Conservation (phyloP, 768 basidiomycete genomes). For the Lentinus brumalis region DNA sequence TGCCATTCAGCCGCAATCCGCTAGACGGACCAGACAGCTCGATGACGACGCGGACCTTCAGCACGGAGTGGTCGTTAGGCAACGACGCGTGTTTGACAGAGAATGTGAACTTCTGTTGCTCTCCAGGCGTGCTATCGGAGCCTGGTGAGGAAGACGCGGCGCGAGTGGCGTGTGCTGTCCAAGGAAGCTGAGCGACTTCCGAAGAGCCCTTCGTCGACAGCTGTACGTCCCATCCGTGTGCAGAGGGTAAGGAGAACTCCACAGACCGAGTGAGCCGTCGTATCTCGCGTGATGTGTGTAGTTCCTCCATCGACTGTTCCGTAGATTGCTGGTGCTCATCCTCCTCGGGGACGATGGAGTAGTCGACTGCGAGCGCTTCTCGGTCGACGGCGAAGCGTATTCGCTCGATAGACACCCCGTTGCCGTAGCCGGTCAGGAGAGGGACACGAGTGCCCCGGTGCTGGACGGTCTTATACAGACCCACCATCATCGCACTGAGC, state of each 20-base stretch:
- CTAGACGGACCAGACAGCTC: slow-evolving; percentile 78
- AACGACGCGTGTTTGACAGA: slow-evolving; percentile 73
- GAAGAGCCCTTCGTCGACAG: slow-evolving; percentile 75
- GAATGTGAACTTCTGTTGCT: slow-evolving; percentile 57
- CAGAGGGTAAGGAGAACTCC: slow-evolving; percentile 76
- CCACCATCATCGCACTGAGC: slow-evolving; percentile 81
- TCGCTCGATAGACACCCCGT: slow-evolving; percentile 78
- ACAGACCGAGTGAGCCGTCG: slow-evolving; percentile 72
- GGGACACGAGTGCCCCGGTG: slow-evolving; percentile 78
- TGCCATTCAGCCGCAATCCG: slow-evolving; percentile 85
- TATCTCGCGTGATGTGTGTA: slow-evolving; percentile 65
- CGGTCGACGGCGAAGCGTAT: slow-evolving; percentile 80
- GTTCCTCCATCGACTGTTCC: slow-evolving; percentile 59
- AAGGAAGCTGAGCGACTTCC: slow-evolving; percentile 71
- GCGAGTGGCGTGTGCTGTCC: slow-evolving; percentile 64
- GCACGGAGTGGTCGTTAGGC: slow-evolving; percentile 71
- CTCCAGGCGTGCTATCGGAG: slow-evolving; percentile 35
- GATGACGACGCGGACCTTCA: slow-evolving; percentile 79
- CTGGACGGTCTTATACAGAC: slow-evolving; percentile 78
- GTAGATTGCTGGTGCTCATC: slow-evolving; percentile 45
- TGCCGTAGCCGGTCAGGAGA: slow-evolving; percentile 74
- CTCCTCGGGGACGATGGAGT: slow-evolving; percentile 78
- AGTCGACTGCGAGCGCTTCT: slow-evolving; percentile 81
- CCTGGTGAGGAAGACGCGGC: slow-evolving; percentile 38
- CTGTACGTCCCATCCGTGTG: slow-evolving; percentile 87